These are phyloP conservation scores for Globisporangium cylindrosporum DNA, from an alignment of 352 stramenopile genomes.

Conservation along the genomic window DNA sequence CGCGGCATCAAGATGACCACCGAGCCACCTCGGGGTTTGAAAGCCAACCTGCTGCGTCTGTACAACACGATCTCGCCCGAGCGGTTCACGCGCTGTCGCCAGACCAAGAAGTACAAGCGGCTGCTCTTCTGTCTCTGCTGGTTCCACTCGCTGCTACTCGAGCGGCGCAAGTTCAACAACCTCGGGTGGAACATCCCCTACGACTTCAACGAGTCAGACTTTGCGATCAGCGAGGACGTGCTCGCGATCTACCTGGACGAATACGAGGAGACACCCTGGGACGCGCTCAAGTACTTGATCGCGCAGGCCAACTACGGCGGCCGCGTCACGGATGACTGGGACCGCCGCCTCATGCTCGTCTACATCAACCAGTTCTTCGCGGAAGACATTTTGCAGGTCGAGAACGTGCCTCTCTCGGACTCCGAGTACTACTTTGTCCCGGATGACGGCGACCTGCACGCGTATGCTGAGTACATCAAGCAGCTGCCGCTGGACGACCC, in stretches of 20 bases:
- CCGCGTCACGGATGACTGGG: slow-evolving; percentile 95
- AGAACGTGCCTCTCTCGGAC: slow-evolving; percentile 87
- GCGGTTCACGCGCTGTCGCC: slow-evolving; percentile 79
- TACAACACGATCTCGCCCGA: slow-evolving; percentile 93
- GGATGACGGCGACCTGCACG: slow-evolving; percentile 84
- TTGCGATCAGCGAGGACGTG: slow-evolving; percentile 95
- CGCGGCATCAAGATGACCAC: slow-evolving; percentile 96
- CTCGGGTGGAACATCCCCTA: slow-evolving; percentile 98
- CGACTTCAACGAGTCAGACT: slow-evolving; percentile 97
- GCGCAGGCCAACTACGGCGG: slow-evolving; percentile 96
- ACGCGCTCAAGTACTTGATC: slow-evolving; percentile 95
- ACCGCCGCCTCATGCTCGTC: slow-evolving; percentile 93
- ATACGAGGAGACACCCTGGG: slow-evolving; percentile 91
- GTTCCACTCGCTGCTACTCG: slow-evolving; percentile 95
- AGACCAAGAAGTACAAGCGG: slow-evolving; percentile 90
- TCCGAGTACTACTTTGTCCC: slow-evolving; percentile 94
- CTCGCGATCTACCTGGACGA: slow-evolving; percentile 93
- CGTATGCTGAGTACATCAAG: slow-evolving; percentile 91
- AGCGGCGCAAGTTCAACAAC: slow-evolving; percentile 96
- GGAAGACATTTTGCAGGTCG: slow-evolving; percentile 80
- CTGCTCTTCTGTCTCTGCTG: slow-evolving; percentile 94
- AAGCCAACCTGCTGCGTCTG: slow-evolving; percentile 91
- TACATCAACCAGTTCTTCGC: slow-evolving; percentile 96
- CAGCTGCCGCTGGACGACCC: slow-evolving; percentile 89
- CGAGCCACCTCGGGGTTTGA: slow-evolving; percentile 90